Evolutionary conservation across 176 grass and related monocot species (phyloP).

Genomic region (Urochloa ruziziensis): DNA sequence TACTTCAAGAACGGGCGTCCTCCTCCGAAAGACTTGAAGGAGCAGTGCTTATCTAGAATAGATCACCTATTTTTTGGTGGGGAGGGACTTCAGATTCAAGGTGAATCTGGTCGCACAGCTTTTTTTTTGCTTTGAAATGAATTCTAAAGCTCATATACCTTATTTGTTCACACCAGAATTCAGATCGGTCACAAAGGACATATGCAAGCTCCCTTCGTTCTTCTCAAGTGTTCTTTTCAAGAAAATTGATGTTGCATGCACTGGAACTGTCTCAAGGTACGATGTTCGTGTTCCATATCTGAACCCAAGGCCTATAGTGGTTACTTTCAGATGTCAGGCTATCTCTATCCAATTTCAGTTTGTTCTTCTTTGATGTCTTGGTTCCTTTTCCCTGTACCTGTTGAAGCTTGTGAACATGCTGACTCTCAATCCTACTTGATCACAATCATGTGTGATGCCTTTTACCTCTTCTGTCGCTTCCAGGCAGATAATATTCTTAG

Average conservation of each 20-base stretch:
- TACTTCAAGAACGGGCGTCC: conserved; percentile 95
- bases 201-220: conserved; percentile 94
- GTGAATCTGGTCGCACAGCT: conserved; percentile 31
- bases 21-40: conserved; percentile 76
- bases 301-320: not conserved
- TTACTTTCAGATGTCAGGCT: not conserved
- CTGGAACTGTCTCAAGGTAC: conserved; percentile 87
- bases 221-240: conserved; percentile 83
- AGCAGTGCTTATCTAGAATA: conserved; percentile 90
- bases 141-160: conserved; percentile 28
- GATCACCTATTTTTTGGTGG: conserved; percentile 92
- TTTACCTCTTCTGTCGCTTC: not conserved
- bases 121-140: conserved; percentile 3
- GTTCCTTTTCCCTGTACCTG: not conserved
- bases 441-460: not conserved
- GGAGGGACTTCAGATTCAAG: conserved; percentile 86
- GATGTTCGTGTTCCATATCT: conserved; percentile 27
- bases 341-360: not conserved
- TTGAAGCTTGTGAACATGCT: not conserved
- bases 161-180: conserved; percentile 67
- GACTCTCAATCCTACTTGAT: not conserved
- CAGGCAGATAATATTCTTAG: not conserved
- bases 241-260: conserved; percentile 72
- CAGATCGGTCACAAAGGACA: conserved; percentile 88
- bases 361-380: not conserved